phyloP scores from a whole-genome alignment of 2,329 filamentous ascomycete genomes.

The Chaetomium strumarium region DNA sequence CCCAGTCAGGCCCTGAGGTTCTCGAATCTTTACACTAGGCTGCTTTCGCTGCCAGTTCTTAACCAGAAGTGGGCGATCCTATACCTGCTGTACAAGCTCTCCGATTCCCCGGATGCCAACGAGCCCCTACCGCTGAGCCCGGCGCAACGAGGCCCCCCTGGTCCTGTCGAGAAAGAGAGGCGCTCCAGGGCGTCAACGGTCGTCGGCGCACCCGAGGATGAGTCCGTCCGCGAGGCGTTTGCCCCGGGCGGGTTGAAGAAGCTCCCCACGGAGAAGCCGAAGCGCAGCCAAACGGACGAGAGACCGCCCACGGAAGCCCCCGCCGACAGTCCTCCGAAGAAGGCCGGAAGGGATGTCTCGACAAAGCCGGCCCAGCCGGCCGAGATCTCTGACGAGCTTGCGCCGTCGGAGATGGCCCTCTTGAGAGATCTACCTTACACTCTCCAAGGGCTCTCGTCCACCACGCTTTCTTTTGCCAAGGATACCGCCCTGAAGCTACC shows the following conservation, averaged over 20 bases:
- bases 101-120: slow-evolving; percentile 57
- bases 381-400: slow-evolving; percentile 49
- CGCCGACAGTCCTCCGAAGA: slow-evolving; percentile 23
- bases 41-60: slow-evolving; percentile 85
- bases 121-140: slow-evolving; percentile 45
- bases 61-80: slow-evolving; percentile 97
- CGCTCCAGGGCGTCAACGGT: slow-evolving; percentile 33
- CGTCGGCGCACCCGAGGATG: slow-evolving; percentile 39
- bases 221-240: slow-evolving; percentile 48
- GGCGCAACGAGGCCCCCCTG: slow-evolving; percentile 19
- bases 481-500: slow-evolving; percentile 70
- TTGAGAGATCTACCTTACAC: slow-evolving; percentile 85
- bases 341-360: slow-evolving; percentile 43
- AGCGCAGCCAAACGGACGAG: slow-evolving; percentile 32
- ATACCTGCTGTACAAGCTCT: slow-evolving; percentile 79
- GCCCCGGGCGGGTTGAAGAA: slow-evolving; percentile 46
- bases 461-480: slow-evolving; percentile 70
- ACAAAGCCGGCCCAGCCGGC: slow-evolving; percentile 53
- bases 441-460: slow-evolving; percentile 84
- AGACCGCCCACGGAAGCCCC: slow-evolving; percentile 7
- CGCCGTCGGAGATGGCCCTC: slow-evolving; percentile 60
- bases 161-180: slow-evolving; percentile 32
- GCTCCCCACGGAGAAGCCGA: slow-evolving; percentile 37
- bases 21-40: slow-evolving; percentile 81
- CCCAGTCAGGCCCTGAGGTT: slow-evolving; percentile 75